Conservation (phyloP, 306 rosid species). For the Inga leiocalycina region DNA sequence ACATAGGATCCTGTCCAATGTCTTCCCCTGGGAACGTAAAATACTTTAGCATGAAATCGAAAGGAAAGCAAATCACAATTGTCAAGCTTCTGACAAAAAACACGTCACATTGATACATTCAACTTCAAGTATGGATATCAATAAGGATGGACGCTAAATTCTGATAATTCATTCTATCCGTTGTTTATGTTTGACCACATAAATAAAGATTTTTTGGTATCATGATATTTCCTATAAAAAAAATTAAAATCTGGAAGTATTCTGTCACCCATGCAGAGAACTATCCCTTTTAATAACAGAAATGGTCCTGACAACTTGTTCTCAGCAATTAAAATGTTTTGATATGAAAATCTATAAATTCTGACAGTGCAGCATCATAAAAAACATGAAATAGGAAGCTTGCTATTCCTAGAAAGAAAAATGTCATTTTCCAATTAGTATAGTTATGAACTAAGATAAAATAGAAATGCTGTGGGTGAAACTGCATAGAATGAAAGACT, state of each 20-base stretch:
- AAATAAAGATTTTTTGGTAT: neutral
- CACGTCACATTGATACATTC: neutral
- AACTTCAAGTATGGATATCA: neutral
- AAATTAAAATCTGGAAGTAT: neutral
- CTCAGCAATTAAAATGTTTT: conserved; percentile 8
- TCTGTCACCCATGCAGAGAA: neutral
- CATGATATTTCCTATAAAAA: neutral
- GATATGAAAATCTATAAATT: neutral
- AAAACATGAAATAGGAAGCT: conserved; percentile 15
- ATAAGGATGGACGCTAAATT: neutral
- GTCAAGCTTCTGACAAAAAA: conserved; percentile 7
- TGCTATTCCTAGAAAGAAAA: conserved; percentile 17
- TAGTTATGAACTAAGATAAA: neutral
- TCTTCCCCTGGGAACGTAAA: conserved; percentile 62
- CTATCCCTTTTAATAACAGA: conserved; percentile 5
- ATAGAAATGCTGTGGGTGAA: conserved; percentile 8
- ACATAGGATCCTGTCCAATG: conserved; percentile 90
- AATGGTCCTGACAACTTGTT: neutral
- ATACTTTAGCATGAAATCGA: conserved; percentile 19
- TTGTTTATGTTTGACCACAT: neutral
- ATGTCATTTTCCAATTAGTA: neutral
- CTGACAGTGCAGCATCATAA: neutral
- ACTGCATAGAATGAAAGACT: conserved; percentile 4
- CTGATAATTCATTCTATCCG: conserved; percentile 3
- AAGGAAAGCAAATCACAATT: neutral